These are phyloP conservation scores for Cardamine occulta DNA, from an alignment of 345 rosid species.

Conservation along the genomic window DNA sequence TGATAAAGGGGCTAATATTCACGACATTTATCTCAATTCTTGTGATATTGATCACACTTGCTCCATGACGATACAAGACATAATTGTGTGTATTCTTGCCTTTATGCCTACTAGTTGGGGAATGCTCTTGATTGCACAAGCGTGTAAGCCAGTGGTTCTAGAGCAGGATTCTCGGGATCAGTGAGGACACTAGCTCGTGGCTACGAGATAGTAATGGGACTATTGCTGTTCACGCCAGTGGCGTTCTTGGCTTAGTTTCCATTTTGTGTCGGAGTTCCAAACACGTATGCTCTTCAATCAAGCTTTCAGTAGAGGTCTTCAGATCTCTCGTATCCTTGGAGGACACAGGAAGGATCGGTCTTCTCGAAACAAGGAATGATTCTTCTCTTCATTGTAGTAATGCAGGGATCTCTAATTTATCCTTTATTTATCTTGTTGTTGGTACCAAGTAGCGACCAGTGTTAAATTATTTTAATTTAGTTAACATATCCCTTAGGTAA, in stretches of 20 bases:
- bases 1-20: conserved; percentile 96
- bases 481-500: not conserved
- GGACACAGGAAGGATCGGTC: conserved; percentile 86
- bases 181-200: no score
- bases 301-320: conserved; percentile 98
- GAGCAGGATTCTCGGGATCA: conserved; percentile 92
- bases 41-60: conserved; percentile 78
- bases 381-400: not conserved
- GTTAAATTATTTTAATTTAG: not conserved
- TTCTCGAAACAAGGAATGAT: conserved; percentile 75
- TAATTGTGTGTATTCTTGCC: conserved; percentile 89
- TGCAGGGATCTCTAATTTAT: conserved; percentile 1
- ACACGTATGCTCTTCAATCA: conserved; percentile 99
- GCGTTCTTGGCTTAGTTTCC: conserved; percentile 99
- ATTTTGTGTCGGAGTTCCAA: conserved; percentile 94
- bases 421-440: no score
- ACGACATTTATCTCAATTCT: conserved; percentile 74
- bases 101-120: conserved; percentile 99
- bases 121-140: conserved; percentile 96
- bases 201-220: conserved; percentile 92
- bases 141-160: conserved; percentile 75
- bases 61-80: conserved; percentile 85
- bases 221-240: conserved; percentile 93
- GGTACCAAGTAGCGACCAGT: conserved; percentile 27
- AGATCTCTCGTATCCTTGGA: conserved; percentile 97